Evolutionary conservation across 1,284 basidiomycete species (phyloP).

Genomic region (Dichomitus squalens): DNA sequence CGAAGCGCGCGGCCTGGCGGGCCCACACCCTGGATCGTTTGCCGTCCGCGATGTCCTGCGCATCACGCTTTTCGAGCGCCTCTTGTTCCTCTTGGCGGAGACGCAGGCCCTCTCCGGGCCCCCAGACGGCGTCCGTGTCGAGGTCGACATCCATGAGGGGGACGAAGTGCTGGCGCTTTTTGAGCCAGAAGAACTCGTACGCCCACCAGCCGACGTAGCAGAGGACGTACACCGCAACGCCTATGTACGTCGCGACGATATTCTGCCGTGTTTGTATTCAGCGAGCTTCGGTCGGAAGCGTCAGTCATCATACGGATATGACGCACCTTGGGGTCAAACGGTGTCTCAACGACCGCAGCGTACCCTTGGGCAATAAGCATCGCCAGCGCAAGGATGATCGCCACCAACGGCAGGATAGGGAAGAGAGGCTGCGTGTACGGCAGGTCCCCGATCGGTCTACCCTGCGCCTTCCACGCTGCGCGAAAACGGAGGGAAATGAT

Average conservation of each 20-base stretch:
- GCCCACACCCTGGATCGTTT: conserved; percentile 13
- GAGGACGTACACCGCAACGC: conserved; percentile 37
- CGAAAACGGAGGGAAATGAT: conserved; percentile 54
- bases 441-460: conserved; percentile 42
- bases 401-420: conserved; percentile 46
- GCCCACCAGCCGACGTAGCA: conserved; percentile 39
- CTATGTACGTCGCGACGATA: conserved; percentile 45
- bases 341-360: conserved; percentile 37
- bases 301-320: neutral
- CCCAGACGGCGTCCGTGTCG: conserved; percentile 52
- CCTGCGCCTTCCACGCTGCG: conserved; percentile 44
- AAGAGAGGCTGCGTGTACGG: conserved; percentile 51
- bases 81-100: conserved; percentile 36
- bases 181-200: conserved; percentile 34
- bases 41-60: conserved; percentile 18
- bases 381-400: conserved; percentile 44
- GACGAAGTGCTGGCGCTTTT: conserved; percentile 31
- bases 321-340: conserved; percentile 38
- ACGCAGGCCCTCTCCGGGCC: conserved; percentile 39
- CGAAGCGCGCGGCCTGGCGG: conserved; percentile 9
- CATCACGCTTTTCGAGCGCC: conserved; percentile 21
- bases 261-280: conserved; percentile 33
- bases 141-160: conserved; percentile 44
- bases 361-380: conserved; percentile 58
- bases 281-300: neutral